These are phyloP conservation scores for Naganishia kalamii DNA, from an alignment of 768 basidiomycete species.

Conservation along the genomic window DNA sequence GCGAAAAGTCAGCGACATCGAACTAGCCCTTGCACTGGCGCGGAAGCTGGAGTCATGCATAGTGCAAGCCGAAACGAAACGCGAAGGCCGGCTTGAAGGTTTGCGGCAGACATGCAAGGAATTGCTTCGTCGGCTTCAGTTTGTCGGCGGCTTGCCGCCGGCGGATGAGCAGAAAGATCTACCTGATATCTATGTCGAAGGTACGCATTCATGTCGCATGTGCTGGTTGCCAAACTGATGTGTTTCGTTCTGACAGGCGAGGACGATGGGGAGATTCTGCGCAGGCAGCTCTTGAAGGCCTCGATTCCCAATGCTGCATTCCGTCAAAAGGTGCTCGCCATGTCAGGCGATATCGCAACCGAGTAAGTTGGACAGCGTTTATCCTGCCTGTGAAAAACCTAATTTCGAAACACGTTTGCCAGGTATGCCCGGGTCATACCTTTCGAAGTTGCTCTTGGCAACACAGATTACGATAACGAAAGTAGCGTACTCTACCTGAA, in stretches of 20 bases:
- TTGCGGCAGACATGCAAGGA: background rate
- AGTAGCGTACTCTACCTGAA: background rate
- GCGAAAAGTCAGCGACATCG: background rate
- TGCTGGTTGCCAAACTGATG: slow-evolving; percentile 17
- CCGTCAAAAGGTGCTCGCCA: background rate
- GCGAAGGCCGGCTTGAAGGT: slow-evolving; percentile 4
- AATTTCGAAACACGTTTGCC: background rate
- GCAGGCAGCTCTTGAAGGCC: slow-evolving; percentile 7
- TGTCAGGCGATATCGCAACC: background rate
- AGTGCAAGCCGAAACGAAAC: slow-evolving; percentile 3
- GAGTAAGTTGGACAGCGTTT: background rate
- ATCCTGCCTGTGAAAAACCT: background rate
- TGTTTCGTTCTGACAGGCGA: background rate
- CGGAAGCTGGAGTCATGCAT: slow-evolving; percentile 11
- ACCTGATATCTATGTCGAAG: slow-evolving; percentile 6
- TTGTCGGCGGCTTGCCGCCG: slow-evolving; percentile 4
- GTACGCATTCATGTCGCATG: background rate
- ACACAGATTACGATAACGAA: background rate
- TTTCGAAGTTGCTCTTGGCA: background rate
- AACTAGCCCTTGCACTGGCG: background rate
- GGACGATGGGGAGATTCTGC: slow-evolving; percentile 14
- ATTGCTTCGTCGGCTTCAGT: background rate
- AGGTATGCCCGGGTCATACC: slow-evolving; percentile 5
- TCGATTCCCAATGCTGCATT: slow-evolving; percentile 1
- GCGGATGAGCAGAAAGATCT: background rate